phyloP scores from a whole-genome alignment of 768 basidiomycete genomes.

The Lyophyllum shimeji region DNA sequence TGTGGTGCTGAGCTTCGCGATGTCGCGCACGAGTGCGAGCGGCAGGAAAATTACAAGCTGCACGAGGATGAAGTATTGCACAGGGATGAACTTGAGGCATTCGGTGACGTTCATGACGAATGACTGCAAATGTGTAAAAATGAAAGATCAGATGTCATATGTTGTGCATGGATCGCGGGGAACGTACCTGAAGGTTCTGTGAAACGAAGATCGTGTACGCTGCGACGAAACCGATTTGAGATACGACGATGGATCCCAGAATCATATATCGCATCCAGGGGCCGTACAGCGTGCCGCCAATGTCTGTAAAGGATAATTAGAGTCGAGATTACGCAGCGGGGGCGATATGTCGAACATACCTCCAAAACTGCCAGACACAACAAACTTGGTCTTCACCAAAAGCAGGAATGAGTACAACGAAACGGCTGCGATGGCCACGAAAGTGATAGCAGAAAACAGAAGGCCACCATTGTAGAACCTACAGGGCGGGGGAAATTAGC shows the following conservation, averaged over 20 bases:
- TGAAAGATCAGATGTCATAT: not conserved
- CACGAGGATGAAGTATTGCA: slow-evolving; percentile 78
- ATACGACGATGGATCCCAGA: slow-evolving; percentile 81
- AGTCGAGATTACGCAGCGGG: not conserved
- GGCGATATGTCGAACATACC: slow-evolving; percentile 45
- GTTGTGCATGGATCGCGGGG: not conserved
- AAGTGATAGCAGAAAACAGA: slow-evolving; percentile 78
- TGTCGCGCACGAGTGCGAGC: slow-evolving; percentile 83
- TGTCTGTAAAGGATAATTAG: slow-evolving; percentile 54
- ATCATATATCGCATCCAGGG: slow-evolving; percentile 92
- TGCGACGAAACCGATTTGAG: slow-evolving; percentile 85
- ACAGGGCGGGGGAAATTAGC: not conserved
- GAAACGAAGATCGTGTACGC: slow-evolving; percentile 98
- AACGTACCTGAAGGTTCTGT: slow-evolving; percentile 68
- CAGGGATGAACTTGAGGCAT: slow-evolving; percentile 64
- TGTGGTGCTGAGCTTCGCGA: slow-evolving; percentile 92
- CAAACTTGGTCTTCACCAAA: slow-evolving; percentile 82
- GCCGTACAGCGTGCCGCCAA: slow-evolving; percentile 91
- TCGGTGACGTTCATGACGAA: slow-evolving; percentile 82
- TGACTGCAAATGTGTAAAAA: slow-evolving; percentile 44
- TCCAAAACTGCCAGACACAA: slow-evolving; percentile 91
- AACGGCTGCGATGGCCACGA: slow-evolving; percentile 79
- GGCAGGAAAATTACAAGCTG: slow-evolving; percentile 90
- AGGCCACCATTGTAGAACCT: slow-evolving; percentile 97
- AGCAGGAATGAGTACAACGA: slow-evolving; percentile 94